Evolutionary conservation across 129 eudicot species (phyloP), one percentile per base, ranked within the genome.

Genomic region (Pseudognaphalium luteoalbum): DNA sequence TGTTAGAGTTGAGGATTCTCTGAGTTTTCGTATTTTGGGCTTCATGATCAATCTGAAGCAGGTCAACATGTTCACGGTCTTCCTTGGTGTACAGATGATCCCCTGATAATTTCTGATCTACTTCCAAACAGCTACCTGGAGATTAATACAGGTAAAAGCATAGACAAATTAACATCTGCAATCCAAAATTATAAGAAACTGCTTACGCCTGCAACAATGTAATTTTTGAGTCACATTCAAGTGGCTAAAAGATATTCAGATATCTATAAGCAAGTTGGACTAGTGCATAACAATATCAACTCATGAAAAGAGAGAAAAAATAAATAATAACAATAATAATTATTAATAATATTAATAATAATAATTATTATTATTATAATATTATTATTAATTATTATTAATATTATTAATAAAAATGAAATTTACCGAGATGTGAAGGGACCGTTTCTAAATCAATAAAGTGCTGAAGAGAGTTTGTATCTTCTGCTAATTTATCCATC

Each of bases 391-490:
- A 25, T 25, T 0, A 25, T 25, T n/a, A n/a, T n/a, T n/a, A 25
- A 25, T 1, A 1, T 0, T 25, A 25, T 0, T 25, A 25, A 25
- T 25, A 25, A 25, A 0, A 25, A 25, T 12, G 28, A 52, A 75
- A 52, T 2, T 66, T 52, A 76, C 80, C 73, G 21, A 28, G 57
- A 35, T 64, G 57, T 51, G 66, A 33, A 65, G 73, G 73, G 39
- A 14, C 37, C 66, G 16, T 51, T 42, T 19, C 16, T 25, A 77
- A 68, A 44, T 68, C 50, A 3, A 28, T 69, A 69, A 77, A 77
- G 54, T 67, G 81, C 62, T 78, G 71, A 56, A 78, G 79, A 8
- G 69, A 80, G 75, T 80, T 72, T 42, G 58, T 39, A 57, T 80
- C 79, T 66, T 67, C 69, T 35, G 69, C 67, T 73, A 73, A 66